Evolutionary conservation across 1,139 yeast species (phyloP), one percentile per base, ranked within the genome.

Genomic region (Zhuliangozyma parablackwelliae): DNA sequence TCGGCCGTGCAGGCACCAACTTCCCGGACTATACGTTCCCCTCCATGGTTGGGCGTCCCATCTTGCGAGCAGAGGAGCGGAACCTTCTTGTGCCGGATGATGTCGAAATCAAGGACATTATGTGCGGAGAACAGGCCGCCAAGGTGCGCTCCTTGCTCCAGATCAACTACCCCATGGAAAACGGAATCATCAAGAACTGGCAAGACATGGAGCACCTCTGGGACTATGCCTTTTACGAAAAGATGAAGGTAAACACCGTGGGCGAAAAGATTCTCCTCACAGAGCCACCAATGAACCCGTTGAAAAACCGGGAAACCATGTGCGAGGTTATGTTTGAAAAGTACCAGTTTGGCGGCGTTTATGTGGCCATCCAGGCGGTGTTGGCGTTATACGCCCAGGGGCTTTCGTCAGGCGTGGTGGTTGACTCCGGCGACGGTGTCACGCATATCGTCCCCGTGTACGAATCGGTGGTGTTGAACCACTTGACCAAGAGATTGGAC

Each of bases 1-100:
- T 92, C 52, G 98, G 98, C 42, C 80, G 96, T 54, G 97, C 95
- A 27, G 97, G 97, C 23, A 85, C 92, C 51, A 94, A 92, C 65
- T 90, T 90, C 72, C 99, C 99, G 21, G 98, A 92, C 63, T 82
- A 82, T 64, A 90, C 97, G n/a, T 92, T 90, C 64, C 98, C 98
- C 10, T 89, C 97, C 9, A 89, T 92, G 54, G 98, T 92, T 20
- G 99, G 99, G 30, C 78, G 98, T 54, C 99, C 99, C 20, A 94
- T 92, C 46, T 72, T 92, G 47, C 79, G 99, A 58, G 97, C 98
- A 2, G 99, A 94, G 61, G 99, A 92, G 62, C 75, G 95, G 51
- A 80, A 80, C 32, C 54, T 65, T 10, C 56, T 70, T 38, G 60
- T 69, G 21, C 75, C 75, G 5, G 75, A 77, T 30, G 79, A 81